phyloP scores from a whole-genome alignment of 1,139 yeast species.

The Scheffersomyces titani region DNA sequence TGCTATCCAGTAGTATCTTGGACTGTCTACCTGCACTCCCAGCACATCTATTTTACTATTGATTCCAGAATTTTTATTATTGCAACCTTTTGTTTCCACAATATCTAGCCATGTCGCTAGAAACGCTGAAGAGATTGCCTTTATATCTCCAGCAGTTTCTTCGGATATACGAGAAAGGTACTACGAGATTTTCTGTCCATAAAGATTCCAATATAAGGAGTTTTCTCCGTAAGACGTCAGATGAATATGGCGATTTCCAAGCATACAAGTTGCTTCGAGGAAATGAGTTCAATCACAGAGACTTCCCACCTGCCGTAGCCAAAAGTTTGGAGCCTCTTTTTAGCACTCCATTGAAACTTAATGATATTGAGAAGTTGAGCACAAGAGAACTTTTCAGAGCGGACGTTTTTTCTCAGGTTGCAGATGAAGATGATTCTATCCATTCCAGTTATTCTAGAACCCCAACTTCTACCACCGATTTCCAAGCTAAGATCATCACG shows the following conservation, averaged over 20 bases:
- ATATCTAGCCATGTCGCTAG: conserved; percentile 12
- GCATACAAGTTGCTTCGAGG: conserved; percentile 17
- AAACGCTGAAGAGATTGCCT: conserved; percentile 18
- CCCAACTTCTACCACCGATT: conserved; percentile 19
- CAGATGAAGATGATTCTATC: conserved; percentile 11
- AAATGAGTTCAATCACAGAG: conserved; percentile 15
- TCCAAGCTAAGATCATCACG: conserved; percentile 21
- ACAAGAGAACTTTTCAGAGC: conserved; percentile 17
- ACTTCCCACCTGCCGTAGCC: conserved; percentile 23
- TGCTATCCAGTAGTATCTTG: not conserved
- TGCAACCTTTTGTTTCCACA: not conserved
- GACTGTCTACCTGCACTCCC: not conserved
- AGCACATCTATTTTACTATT: not conserved
- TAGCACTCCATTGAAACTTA: conserved; percentile 14
- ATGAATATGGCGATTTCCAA: conserved; percentile 21
- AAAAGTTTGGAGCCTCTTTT: conserved; percentile 19
- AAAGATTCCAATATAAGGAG: not conserved
- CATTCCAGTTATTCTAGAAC: conserved; percentile 11
- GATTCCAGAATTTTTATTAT: not conserved
- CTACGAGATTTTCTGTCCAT: not conserved
- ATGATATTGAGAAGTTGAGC: conserved; percentile 11
- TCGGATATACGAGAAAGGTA: conserved; percentile 12
- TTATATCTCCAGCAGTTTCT: conserved; percentile 11
- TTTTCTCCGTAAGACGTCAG: conserved; percentile 16
- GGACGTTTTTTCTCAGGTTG: not conserved